Base-by-base conservation (phyloP, 2,329 filamentous ascomycete genomes). In the Phialophora verrucosa region DNA sequence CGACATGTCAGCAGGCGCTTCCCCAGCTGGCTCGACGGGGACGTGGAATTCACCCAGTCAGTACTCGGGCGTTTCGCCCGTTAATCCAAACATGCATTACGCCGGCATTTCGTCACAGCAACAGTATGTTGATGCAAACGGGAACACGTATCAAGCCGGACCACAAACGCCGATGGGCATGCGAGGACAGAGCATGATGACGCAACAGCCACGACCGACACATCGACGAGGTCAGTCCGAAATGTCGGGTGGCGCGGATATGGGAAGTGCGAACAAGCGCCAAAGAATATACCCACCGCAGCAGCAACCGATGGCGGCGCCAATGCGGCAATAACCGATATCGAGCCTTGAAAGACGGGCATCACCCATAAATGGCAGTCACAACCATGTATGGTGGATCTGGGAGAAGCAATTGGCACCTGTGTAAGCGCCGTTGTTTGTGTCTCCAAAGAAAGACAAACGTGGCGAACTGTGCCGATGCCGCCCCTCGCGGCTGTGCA, bases 1-100 rank as follows among this genome's bases (percentile, higher is more conserved):
- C 68, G 87, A 89, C 68, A 86, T 85, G 69, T 88, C 87, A 1
- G 86, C 87, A 1, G 83, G 82, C 4, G 87, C 87, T 64, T 89
- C 87, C 17, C 87, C 87, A 12, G 84, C 84, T 2, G 83, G 84
- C 2, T 80, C 81, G 8, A 82, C 81, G 65, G 87, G 81, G 72
- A 88, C 85, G 69, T 89, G 87, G 87, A 86, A 88, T 73, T 89
- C 87, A 11, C 87, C 87, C 0, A 82, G 82, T 56, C 84, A 86
- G 65, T 81, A 87, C 53, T 80, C 85, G 14, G 85, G 84, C 44
- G 85, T 88, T 54, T 84, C 86, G 10, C 83, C 87, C 1, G 83
- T 86, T 6, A 81, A 80, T 63, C 81, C 81, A 73, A 83, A 69
- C 72, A 81, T 74, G 72, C 66, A 69, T 50, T 64, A 64, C 29